Conservation (phyloP, 305 asterid genomes). For the Fraxinus albicans region DNA sequence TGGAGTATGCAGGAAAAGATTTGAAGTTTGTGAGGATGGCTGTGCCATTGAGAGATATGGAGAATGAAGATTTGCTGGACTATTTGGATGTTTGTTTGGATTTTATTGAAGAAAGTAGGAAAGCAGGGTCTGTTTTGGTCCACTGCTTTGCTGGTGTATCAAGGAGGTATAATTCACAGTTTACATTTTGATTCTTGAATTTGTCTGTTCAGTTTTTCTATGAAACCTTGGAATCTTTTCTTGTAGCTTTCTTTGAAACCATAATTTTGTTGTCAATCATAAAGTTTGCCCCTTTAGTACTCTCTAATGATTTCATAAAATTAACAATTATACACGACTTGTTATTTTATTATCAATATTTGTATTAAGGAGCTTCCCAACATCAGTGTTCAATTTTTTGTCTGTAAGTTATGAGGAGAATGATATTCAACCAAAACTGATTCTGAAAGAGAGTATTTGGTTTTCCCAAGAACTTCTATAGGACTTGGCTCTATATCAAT, state of each 20-base stretch:
- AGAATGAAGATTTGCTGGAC: slow-evolving; percentile 79
- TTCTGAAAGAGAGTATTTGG: background rate
- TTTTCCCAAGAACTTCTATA: background rate
- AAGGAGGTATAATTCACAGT: slow-evolving; percentile 59
- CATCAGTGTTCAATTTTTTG: background rate
- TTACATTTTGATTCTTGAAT: slow-evolving; percentile 4
- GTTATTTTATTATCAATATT: background rate
- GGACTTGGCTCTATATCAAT: background rate
- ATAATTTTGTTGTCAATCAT: background rate
- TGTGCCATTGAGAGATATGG: slow-evolving; percentile 91
- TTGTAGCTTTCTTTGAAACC: background rate
- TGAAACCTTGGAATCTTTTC: background rate
- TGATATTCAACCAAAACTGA: background rate
- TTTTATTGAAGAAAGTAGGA: slow-evolving; percentile 80
- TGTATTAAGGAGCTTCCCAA: slow-evolving; percentile 2
- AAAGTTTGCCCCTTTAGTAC: background rate
- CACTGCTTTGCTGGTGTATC: slow-evolving; percentile 99
- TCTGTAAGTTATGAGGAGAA: background rate
- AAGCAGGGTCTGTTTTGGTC: slow-evolving; percentile 80
- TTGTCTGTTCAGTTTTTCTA: background rate
- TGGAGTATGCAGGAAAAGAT: slow-evolving; percentile 93
- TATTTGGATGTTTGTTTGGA: slow-evolving; percentile 86
- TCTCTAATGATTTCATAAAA: background rate
- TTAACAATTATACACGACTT: background rate
- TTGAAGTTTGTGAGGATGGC: slow-evolving; percentile 87